Evolutionary conservation across 192 early-diverging fungal genomes (phyloP), one percentile per base, ranked within the genome.

Genomic region (Globomyces pollinis-pini): DNA sequence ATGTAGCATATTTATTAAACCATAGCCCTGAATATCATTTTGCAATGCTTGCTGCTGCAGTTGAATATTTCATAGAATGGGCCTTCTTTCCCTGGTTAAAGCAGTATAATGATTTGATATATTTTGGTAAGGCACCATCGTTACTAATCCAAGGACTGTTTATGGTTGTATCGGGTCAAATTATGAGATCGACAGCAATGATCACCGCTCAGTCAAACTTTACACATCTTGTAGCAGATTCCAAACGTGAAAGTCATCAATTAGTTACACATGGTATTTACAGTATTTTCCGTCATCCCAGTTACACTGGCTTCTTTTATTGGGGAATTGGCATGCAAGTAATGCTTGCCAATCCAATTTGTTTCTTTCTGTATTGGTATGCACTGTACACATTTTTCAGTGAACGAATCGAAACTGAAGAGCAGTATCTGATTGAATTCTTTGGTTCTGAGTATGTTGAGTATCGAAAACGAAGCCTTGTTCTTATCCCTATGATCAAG

Each of bases 251-350:
- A 2, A 74, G 84, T 42, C 95, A 98, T 68, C 69, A 66, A 36
- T 77, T 98, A 13, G 87, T 98, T 11, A 90, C 85, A 1, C 81
- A 80, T 31, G 93, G 95, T 11, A 81, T 98, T 35, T 98, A 98
- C 75, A 71, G 69, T 75, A 91, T 81, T 30, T 45, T 94, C 64
- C 83, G 95, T 20, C 95, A 98, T 62, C 95, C 95, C 11, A 87
- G 91, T 11, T 98, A 98, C 60, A 90, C 93, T 60, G 92, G 88
- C 28, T 98, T 95, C 66, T 96, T 89, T 62, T 87, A 88, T 65
- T 98, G 91, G 91, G 91, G 83, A 2, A 41, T 88, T 9, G 82
- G 85, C 20, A 79, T 86, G 15, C 92, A 96, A 60, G 28, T 90
- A 4, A 62, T 90, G 57, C 70, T 93, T 43, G 73, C 75, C 35